Base-by-base conservation (phyloP, 73 alveolate species). In the Breviolum minutum region DNA sequence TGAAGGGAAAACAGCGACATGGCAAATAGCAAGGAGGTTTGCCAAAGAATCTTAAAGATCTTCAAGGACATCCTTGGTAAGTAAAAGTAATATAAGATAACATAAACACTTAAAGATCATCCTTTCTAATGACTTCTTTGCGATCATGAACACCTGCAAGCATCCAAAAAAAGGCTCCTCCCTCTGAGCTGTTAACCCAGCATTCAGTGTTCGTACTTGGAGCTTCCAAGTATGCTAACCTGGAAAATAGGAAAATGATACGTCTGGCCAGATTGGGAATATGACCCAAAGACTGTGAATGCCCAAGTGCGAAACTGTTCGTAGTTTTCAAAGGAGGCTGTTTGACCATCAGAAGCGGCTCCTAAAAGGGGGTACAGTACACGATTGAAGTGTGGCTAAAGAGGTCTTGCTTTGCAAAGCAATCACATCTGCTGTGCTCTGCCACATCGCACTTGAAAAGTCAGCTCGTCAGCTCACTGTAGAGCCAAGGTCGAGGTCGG, bases 171-270 rank as follows among this genome's bases (percentile, higher is more conserved):
- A 40, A 40, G 54, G 54, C 54, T 0, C 5, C 54, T 40, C 16
- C 10, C 12, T 48, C 70, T 40, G 82, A 88, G 95, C 26, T 32
- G 12, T 13, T 73, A 66, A 26, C 97, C 97, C 97, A 91, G 86
- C 97, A 91, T 74, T 91, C 97, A 16, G 97, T 91, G 85, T 91
- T 91, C 4, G 97, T 91, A 66, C 90, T 73, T 24, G 89, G 70
- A 30, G 97, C 97, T 32, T 91, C 97, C 79, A 91, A 74, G 61
- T 91, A 91, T 6, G 97, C 97, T 62, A 91, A 73, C 90, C 97
- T 91, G 13, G 54, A 40, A 40, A 40, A 40, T 3, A 0, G 54
- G 3, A n/a, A n/a, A n/a, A 8, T 74, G 54, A 74, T 17, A 14
- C 85, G 77, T 22, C 77, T 68, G n/a, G 3, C 77, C 17, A 6